Percentiles rank a stretch among this genome's conserved stretches.
Evolutionary conservation across 2,329 filamentous ascomycete species (phyloP).

Genomic region (Ophiocordyceps australis): DNA sequence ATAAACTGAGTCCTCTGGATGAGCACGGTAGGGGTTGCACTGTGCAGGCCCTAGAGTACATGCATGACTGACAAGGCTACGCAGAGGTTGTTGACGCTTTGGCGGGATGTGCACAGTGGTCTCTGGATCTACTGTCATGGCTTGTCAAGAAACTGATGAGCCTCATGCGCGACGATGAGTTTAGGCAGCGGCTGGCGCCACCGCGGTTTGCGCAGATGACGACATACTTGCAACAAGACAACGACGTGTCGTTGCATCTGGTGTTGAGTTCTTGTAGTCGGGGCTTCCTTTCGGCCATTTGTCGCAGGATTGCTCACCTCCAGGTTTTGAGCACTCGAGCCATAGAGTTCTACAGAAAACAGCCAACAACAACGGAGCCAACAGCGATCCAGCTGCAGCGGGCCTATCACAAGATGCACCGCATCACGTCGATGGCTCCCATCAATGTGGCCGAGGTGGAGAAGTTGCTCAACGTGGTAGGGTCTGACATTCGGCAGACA

Average conservation of each 20-base stretch:
- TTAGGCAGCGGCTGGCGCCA: slow-evolving; percentile 28
- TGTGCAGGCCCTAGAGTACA: background rate
- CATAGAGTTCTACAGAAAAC: slow-evolving; percentile 29
- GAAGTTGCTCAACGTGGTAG: slow-evolving; percentile 33
- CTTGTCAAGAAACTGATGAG: slow-evolving; percentile 39
- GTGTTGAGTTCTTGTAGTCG: slow-evolving; percentile 59
- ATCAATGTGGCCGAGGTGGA: slow-evolving; percentile 45
- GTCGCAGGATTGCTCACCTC: slow-evolving; percentile 42
- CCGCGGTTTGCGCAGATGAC: slow-evolving; percentile 29
- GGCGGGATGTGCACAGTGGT: slow-evolving; percentile 63
- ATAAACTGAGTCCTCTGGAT: slow-evolving; percentile 39
- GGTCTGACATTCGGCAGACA: slow-evolving; percentile 27
- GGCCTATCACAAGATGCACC: slow-evolving; percentile 35
- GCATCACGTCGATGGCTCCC: slow-evolving; percentile 28
- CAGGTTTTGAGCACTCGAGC: slow-evolving; percentile 28
- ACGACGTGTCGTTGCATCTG: slow-evolving; percentile 41
- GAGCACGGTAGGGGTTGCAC: slow-evolving; percentile 29
- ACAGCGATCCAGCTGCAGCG: slow-evolving; percentile 28
- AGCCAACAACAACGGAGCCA: slow-evolving; percentile 21
- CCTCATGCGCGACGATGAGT: slow-evolving; percentile 31
- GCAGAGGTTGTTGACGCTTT: slow-evolving; percentile 55
- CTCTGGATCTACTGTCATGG: slow-evolving; percentile 50
- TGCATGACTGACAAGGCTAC: slow-evolving; percentile 2
- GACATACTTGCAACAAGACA: slow-evolving; percentile 30
- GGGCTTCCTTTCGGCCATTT: slow-evolving; percentile 51